These are phyloP conservation scores for Colletotrichum lindemuthianum DNA, from an alignment of 2,329 filamentous ascomycete genomes.

Conservation along the genomic window DNA sequence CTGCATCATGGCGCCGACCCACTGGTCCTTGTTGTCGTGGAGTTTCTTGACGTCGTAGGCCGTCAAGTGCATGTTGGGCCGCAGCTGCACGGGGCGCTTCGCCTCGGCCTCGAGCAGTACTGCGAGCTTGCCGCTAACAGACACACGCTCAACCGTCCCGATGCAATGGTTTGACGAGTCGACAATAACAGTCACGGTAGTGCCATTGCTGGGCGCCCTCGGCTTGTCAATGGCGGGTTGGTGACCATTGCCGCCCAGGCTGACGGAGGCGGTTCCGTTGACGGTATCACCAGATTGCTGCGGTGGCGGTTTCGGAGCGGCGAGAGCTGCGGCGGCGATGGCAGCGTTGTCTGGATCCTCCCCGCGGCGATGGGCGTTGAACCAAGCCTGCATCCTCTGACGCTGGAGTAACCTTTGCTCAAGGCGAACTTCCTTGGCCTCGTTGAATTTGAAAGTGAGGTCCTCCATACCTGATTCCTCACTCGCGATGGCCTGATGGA, in stretches of 20 bases:
- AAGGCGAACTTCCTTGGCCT: background rate
- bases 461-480: slow-evolving; percentile 24
- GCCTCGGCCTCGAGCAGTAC: slow-evolving; percentile 1
- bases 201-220: background rate
- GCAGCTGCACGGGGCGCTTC: slow-evolving; percentile 28
- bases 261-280: slow-evolving; percentile 3
- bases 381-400: slow-evolving; percentile 11
- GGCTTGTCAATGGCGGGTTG: background rate
- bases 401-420: background rate
- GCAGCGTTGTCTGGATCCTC: slow-evolving; percentile 12
- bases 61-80: background rate
- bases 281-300: slow-evolving; percentile 1
- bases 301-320: slow-evolving; percentile 1
- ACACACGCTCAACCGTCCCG: slow-evolving; percentile 48
- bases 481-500: slow-evolving; percentile 18
- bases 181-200: slow-evolving; percentile 40
- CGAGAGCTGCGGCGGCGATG: slow-evolving; percentile 27
- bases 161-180: slow-evolving; percentile 51
- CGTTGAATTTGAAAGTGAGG: slow-evolving; percentile 9
- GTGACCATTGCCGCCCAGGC: slow-evolving; percentile 5
- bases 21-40: slow-evolving; percentile 44
- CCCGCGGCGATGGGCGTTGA: slow-evolving; percentile 8
- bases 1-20: slow-evolving; percentile 61
- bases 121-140: slow-evolving; percentile 1
- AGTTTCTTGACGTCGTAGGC: slow-evolving; percentile 10